Evolutionary conservation across 352 stramenopile species (phyloP).

Genomic region (Plasmopara muralis): DNA sequence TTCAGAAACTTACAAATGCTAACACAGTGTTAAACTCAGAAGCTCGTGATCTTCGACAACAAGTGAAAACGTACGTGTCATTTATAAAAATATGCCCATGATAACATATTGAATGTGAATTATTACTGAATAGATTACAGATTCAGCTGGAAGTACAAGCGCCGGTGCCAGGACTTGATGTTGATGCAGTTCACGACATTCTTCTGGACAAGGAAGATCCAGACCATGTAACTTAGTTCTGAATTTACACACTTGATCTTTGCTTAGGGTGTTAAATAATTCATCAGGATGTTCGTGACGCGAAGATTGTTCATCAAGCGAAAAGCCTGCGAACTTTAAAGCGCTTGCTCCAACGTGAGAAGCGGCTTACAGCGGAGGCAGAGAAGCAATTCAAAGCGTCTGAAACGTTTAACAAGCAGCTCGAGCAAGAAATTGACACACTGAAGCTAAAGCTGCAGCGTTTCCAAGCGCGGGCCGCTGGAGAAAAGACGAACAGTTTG

Average conservation of each 20-base stretch:
- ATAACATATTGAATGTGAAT: background rate
- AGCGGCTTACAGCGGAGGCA: slow-evolving; percentile 40
- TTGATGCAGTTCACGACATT: slow-evolving; percentile 45
- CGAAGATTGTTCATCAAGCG: slow-evolving; percentile 75
- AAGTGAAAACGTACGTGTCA: slow-evolving; percentile 47
- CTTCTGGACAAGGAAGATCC: slow-evolving; percentile 49
- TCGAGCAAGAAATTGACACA: slow-evolving; percentile 56
- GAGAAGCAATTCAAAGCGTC: slow-evolving; percentile 32
- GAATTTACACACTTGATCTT: background rate
- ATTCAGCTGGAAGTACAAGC: slow-evolving; percentile 61
- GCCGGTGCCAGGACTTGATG: slow-evolving; percentile 54
- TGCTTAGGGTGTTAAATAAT: slow-evolving; percentile 1
- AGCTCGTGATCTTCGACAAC: slow-evolving; percentile 40
- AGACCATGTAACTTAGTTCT: slow-evolving; percentile 39
- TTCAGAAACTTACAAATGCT: slow-evolving; percentile 59
- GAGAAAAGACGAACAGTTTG: slow-evolving; percentile 12
- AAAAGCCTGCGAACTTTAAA: slow-evolving; percentile 62
- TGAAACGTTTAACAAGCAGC: slow-evolving; percentile 25
- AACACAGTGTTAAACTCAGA: slow-evolving; percentile 42
- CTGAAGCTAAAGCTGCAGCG: slow-evolving; percentile 52
- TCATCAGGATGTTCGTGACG: slow-evolving; percentile 56
- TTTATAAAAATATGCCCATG: background rate
- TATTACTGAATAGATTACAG: slow-evolving; percentile 36
- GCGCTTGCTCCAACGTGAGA: slow-evolving; percentile 47
- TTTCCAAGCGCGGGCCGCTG: slow-evolving; percentile 36